A percentile compares a stretch with the other conserved stretches of the same genome.
phyloP scores from a whole-genome alignment of 352 stramenopile species.

The Paralagenidium karlingii region DNA sequence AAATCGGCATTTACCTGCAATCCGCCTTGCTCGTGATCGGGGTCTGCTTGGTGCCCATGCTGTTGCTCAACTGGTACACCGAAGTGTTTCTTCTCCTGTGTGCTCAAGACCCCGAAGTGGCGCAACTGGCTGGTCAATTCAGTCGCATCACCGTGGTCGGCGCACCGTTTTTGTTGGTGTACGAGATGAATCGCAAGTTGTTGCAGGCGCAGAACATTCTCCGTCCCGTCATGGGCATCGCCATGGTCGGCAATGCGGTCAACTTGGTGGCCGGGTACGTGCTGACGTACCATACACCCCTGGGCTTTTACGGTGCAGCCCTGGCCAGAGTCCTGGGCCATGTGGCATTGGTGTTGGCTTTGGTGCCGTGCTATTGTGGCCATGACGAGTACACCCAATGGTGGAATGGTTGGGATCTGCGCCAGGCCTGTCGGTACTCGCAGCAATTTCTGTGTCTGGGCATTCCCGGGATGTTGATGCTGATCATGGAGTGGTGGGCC shows the following conservation, averaged over 20 bases:
- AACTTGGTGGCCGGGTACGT: conserved; percentile 61
- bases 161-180: conserved; percentile 64
- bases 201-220: conserved; percentile 66
- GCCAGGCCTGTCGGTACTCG: conserved; percentile 14
- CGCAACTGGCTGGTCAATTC: conserved; percentile 39
- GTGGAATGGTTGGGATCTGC: conserved; percentile 30
- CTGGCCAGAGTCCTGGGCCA: conserved; percentile 46
- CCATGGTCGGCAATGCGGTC: conserved; percentile 42
- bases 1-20: conserved; percentile 83
- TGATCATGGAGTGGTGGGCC: conserved; percentile 56
- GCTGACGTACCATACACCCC: conserved; percentile 46
- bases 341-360: conserved; percentile 23
- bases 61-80: conserved; percentile 68
- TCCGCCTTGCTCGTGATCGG: conserved; percentile 54
- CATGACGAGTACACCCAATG: conserved; percentile 19
- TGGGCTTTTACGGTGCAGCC: conserved; percentile 60
- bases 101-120: conserved; percentile 26
- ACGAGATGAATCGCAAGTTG: conserved; percentile 64
- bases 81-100: conserved; percentile 40
- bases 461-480: conserved; percentile 35
- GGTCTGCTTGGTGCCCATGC: conserved; percentile 37
- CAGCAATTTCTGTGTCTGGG: conserved; percentile 31
- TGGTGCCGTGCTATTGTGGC: conserved; percentile 14
- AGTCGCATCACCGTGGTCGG: conserved; percentile 41
- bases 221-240: conserved; percentile 34